Percentiles rank a stretch among this genome's conserved stretches.
Evolutionary conservation across 1,284 basidiomycete genomes (phyloP).

Genomic region (Ustilago loliicola): DNA sequence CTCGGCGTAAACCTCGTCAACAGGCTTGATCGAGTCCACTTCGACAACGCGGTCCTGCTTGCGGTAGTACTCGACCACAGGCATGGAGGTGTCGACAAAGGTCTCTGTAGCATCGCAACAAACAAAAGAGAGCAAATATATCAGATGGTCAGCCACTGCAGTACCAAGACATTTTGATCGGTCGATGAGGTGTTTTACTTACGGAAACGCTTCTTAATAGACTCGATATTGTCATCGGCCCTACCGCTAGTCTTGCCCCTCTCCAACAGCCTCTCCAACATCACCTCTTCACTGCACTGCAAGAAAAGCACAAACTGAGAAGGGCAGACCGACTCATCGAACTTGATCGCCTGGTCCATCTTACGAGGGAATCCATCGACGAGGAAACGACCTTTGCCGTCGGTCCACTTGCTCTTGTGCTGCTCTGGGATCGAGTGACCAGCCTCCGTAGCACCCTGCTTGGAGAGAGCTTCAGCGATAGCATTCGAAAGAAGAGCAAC

Average conservation of each 20-base stretch:
- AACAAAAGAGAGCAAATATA: not conserved
- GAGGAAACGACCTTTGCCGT: constrained; percentile 86
- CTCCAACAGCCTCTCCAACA: constrained; percentile 87
- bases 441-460: constrained; percentile 33
- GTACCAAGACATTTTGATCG: not conserved
- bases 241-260: constrained; percentile 93
- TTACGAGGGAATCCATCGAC: constrained; percentile 98
- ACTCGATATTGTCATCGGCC: constrained; percentile 95
- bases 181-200: constrained; percentile 60
- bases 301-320: constrained; percentile 88
- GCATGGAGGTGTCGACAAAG: constrained; percentile 93
- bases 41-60: constrained; percentile 81
- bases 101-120: constrained; percentile 76
- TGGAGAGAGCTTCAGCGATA: constrained; percentile 79
- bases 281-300: constrained; percentile 88
- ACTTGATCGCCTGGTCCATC: constrained; percentile 96
- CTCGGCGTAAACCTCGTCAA: constrained; percentile 65
- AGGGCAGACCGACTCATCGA: constrained; percentile 84
- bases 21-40: constrained; percentile 73
- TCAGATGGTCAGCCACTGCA: too few species aligned
- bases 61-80: constrained; percentile 90
- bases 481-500: constrained; percentile 95
- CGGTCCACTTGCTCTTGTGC: constrained; percentile 76
- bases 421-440: constrained; percentile 37
- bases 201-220: constrained; percentile 96